Evolutionary conservation across 2,329 filamentous ascomycete genomes (phyloP).

Genomic region (Thielaviopsis ethacetica): DNA sequence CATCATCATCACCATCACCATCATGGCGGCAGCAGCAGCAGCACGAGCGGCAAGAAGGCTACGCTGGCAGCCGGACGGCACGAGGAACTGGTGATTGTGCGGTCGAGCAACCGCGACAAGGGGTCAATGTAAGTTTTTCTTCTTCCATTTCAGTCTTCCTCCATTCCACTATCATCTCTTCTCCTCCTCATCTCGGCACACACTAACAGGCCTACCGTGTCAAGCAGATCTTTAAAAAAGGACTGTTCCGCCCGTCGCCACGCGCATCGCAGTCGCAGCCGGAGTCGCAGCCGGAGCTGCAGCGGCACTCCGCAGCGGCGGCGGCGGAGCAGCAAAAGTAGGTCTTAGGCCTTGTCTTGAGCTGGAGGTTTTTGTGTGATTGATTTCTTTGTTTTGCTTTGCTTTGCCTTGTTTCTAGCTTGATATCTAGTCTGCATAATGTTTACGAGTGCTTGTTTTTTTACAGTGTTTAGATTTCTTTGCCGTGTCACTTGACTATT

Average conservation of each 20-base stretch:
- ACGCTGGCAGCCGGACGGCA: neutral
- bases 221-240: constrained; percentile 8
- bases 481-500: too few relatives aligned
- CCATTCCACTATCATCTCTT: constrained; percentile 9
- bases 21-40: neutral
- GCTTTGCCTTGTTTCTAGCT: too few relatives aligned
- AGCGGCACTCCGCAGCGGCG: neutral
- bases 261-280: neutral
- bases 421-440: too few relatives aligned
- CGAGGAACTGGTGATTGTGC: constrained; percentile 9
- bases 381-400: too few relatives aligned
- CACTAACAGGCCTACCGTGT: constrained; percentile 5
- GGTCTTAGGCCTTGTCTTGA: too few relatives aligned
- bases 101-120: constrained; percentile 5
- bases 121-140: constrained; percentile 6
- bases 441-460: too few relatives aligned
- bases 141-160: neutral
- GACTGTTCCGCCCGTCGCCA: constrained; percentile 19
- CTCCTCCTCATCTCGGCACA: neutral
- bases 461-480: too few relatives aligned
- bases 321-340: neutral
- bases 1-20: constrained; percentile 1
- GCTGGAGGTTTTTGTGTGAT: too few relatives aligned
- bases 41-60: neutral
- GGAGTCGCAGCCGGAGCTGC: neutral